Evolutionary conservation across 805 yeast genomes (phyloP).

Genomic region (Ogataea kodamae): DNA sequence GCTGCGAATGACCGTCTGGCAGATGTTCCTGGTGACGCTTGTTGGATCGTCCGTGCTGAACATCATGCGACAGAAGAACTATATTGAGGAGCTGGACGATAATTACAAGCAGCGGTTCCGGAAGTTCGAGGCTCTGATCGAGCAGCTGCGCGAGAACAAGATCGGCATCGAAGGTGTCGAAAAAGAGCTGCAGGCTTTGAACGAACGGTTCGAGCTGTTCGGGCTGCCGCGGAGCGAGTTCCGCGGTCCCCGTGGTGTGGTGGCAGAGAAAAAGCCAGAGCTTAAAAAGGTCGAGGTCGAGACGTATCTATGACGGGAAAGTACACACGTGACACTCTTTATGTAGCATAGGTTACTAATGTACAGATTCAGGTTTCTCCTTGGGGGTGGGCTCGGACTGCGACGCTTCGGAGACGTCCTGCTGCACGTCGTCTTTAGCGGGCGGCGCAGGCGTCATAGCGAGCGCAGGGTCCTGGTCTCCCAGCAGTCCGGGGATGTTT

Average conservation of each 20-base stretch:
- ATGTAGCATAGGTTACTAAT: slow-evolving; percentile 3
- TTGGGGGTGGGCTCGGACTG: slow-evolving; percentile 2
- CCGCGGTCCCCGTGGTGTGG: slow-evolving; percentile 13
- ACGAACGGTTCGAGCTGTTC: slow-evolving; percentile 38
- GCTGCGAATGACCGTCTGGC: slow-evolving; percentile 32
- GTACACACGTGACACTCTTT: too few species aligned
- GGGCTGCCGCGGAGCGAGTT: slow-evolving; percentile 24
- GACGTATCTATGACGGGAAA: slow-evolving; percentile 3
- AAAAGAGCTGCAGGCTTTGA: slow-evolving; percentile 38
- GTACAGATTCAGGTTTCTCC: slow-evolving; percentile 4
- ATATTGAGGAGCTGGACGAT: slow-evolving; percentile 39
- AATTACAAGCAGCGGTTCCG: slow-evolving; percentile 40
- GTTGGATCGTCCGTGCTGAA: slow-evolving; percentile 44
- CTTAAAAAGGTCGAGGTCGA: slow-evolving; percentile 3
- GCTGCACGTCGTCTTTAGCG: slow-evolving; percentile 1
- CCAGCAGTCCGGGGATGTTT: slow-evolving; percentile 69
- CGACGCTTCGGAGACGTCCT: slow-evolving; percentile 5
- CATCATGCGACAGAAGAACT: slow-evolving; percentile 42
- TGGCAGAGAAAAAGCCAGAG: neutral
- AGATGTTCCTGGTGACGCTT: slow-evolving; percentile 29
- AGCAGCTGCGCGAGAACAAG: slow-evolving; percentile 21
- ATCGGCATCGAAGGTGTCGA: slow-evolving; percentile 36
- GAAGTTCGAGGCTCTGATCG: slow-evolving; percentile 27
- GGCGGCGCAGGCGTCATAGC: slow-evolving; percentile 5
- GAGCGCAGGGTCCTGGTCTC: slow-evolving; percentile 17